Percentiles rank a stretch among this genome's conserved stretches.
Conservation (phyloP, 345 rosid species). For the Pugionium cornutum region DNA sequence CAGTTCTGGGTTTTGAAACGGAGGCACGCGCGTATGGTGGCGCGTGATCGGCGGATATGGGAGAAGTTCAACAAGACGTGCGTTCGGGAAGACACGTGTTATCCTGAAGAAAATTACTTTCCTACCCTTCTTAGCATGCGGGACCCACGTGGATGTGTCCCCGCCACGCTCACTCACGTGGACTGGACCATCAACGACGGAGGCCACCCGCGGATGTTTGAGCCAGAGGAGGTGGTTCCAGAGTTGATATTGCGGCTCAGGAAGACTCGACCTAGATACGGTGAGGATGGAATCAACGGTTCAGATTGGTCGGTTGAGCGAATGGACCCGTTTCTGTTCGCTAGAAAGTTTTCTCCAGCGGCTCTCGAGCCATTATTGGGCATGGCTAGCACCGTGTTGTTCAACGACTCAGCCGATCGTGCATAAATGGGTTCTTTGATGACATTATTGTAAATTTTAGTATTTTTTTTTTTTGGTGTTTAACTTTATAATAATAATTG, state of each 20-base stretch:
- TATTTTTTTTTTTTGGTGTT: neutral
- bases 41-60: constrained; percentile 60
- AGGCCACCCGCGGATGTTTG: constrained; percentile 74
- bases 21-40: constrained; percentile 65
- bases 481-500: constrained; percentile 5
- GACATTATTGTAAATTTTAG: constrained; percentile 45
- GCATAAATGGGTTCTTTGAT: neutral
- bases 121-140: constrained; percentile 65
- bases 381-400: constrained; percentile 52
- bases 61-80: constrained; percentile 63
- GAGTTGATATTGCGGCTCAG: constrained; percentile 51
- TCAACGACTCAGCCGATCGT: constrained; percentile 48
- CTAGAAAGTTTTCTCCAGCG: constrained; percentile 61
- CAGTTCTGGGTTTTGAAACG: constrained; percentile 84
- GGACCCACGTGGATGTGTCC: constrained; percentile 58
- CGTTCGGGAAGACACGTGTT: constrained; percentile 53
- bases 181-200: constrained; percentile 55
- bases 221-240: constrained; percentile 51
- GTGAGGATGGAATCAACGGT: constrained; percentile 49
- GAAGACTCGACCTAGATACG: constrained; percentile 52
- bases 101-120: constrained; percentile 76
- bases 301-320: constrained; percentile 42
- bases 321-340: constrained; percentile 60
- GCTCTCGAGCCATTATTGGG: constrained; percentile 47
- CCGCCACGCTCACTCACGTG: constrained; percentile 78